Base-by-base conservation (phyloP, 805 yeast species). In the Spathaspora arborariae region DNA sequence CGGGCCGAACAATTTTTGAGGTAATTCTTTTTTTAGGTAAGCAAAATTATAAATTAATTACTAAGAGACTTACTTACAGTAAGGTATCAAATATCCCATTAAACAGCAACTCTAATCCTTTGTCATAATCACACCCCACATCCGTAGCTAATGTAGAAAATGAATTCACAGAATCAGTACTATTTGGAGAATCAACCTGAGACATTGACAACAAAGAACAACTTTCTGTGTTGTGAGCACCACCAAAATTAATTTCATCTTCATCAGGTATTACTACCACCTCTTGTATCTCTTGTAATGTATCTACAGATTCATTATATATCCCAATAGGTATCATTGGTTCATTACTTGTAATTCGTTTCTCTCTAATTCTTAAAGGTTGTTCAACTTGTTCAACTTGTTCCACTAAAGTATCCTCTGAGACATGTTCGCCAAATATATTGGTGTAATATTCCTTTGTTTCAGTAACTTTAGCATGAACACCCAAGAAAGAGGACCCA, bases 401-500 rank as follows among this genome's bases (percentile, higher is more conserved):
- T n/a, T 45, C 48, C 18, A 39, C 42, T 30, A 54, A 46, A 2
- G 55, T 52, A 27, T 51, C 56, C n/a, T 44, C 42, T 13, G 57
- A 52, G 11, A 45, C 24, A 41, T 43, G 45, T 42, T 41, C 20
- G 18, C 39, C 35, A 21, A 40, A 47, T 3, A 52, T 49, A n/a
- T 33, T 35, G 15, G 19, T 15, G 18, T 39, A 33, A 37, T 19
- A 19, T 37, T 19, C 10, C 18, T 37, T 7, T 2, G 69, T 67
- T 42, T 63, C 68, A 47, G 64, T 63, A 15, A 70, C 62, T 55
- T 63, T 62, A 27, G 68, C 61, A 53, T 82, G 88, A n/a, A 80
- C 62, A 2, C 86, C 85, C 44, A 82, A 64, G 61, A 72, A 80
- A 5, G 81, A 70, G 3, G 75, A 65, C 0, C 76, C 74, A 57